A percentile compares a stretch with the other conserved stretches of the same genome.
These are phyloP conservation scores for Cenchrus fungigraminus DNA, from an alignment of 176 grass and related monocot species.

Conservation along the genomic window DNA sequence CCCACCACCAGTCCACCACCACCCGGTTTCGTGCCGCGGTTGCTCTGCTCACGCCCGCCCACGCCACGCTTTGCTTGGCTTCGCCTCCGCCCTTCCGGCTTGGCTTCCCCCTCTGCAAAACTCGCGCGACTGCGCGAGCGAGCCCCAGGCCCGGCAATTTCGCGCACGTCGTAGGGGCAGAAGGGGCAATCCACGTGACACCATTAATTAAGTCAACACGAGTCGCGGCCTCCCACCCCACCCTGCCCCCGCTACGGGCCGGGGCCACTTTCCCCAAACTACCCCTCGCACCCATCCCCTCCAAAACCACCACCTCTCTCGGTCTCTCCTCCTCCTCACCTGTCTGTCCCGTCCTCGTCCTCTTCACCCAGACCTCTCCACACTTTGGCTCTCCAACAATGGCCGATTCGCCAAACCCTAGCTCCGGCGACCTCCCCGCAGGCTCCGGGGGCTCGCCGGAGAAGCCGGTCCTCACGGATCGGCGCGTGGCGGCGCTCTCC, in stretches of 20 bases:
- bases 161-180: neutral
- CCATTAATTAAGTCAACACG: conserved; percentile 51
- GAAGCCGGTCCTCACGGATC: conserved; percentile 47
- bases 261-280: conserved; percentile 45
- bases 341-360: conserved; percentile 13
- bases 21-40: conserved; percentile 55
- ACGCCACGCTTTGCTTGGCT: conserved; percentile 14
- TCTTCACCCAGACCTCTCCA: conserved; percentile 6
- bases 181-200: neutral
- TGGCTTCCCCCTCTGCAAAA: neutral
- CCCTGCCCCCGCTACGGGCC: conserved; percentile 27
- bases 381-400: conserved; percentile 29
- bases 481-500: conserved; percentile 54
- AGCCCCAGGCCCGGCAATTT: neutral
- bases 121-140: neutral
- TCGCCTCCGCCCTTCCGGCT: neutral
- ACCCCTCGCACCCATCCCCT: conserved; percentile 53
- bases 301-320: conserved; percentile 27
- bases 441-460: conserved; percentile 50
- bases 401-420: conserved; percentile 58
- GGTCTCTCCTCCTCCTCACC: neutral
- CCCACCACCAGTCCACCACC: neutral
- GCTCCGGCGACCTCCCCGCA: conserved; percentile 41
- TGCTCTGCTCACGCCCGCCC: conserved; percentile 44
- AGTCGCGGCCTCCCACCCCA: conserved; percentile 30